A percentile compares a stretch with the other conserved stretches of the same genome.
These are phyloP conservation scores for Solanum pinnatisectum DNA, from an alignment of 257 asterid genomes.

Conservation along the genomic window DNA sequence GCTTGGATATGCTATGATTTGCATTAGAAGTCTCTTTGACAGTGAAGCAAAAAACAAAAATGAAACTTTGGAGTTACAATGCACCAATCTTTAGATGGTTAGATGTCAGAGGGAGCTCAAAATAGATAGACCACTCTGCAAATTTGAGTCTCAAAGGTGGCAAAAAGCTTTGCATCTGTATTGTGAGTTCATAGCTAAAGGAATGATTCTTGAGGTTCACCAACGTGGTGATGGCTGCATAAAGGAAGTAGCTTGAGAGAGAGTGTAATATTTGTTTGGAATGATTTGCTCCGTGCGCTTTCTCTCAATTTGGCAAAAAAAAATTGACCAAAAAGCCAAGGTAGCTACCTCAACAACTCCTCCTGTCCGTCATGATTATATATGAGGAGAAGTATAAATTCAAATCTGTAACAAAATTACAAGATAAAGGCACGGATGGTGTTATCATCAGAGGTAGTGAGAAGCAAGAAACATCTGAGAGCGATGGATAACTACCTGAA, in stretches of 20 bases:
- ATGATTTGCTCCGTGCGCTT: conserved; percentile 65
- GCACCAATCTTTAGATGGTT: conserved; percentile 31
- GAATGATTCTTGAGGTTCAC: conserved; percentile 52
- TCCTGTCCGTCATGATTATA: conserved; percentile 30
- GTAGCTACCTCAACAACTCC: conserved; percentile 65
- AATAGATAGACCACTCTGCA: conserved; percentile 36
- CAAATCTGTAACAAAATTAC: no score
- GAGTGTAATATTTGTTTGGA: conserved; percentile 54
- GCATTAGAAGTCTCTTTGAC: conserved; percentile 45
- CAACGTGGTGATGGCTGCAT: conserved; percentile 39
- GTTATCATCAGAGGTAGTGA: no score
- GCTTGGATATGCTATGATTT: neutral
- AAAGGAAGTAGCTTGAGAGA: conserved; percentile 39
- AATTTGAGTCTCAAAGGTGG: conserved; percentile 47
- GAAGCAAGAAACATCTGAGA: no score
- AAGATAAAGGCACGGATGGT: no score
- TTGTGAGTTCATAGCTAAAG: conserved; percentile 81
- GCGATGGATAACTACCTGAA: no score
- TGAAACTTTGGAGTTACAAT: conserved; percentile 12
- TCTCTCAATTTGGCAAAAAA: conserved; percentile 49
- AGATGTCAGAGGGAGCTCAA: conserved; percentile 75
- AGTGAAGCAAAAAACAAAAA: conserved; percentile 28
- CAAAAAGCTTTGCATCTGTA: conserved; percentile 58
- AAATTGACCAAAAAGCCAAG: conserved; percentile 28
- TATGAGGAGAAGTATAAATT: no score